Evolutionary conservation across 2,329 filamentous ascomycete species (phyloP), one percentile per base, ranked within the genome.

Genomic region (Apiospora hydei): DNA sequence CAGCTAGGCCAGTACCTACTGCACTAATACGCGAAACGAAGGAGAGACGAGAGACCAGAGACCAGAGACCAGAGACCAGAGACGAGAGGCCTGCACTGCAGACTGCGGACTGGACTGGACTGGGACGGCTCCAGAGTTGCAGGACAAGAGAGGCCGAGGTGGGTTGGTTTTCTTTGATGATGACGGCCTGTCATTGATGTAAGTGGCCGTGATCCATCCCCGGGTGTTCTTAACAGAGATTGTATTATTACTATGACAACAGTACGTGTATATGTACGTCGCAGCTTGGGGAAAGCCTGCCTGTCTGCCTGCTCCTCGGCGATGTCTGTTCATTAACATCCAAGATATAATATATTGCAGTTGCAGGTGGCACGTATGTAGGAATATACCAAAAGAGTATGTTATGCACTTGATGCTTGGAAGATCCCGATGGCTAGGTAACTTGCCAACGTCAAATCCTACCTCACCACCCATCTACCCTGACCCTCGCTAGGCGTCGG

Each of bases 111-210:
- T 38, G 34, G 34, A 38, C 34, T 4, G 34, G 34, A 38, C 34
- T 38, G 34, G 7, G 34, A 38, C 34, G 34, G 7, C 44, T 47
- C 44, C 44, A 47, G 44, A 47, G 18, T 47, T 47, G 44, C 44
- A 47, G 44, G 44, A 47, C 16, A 47, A 47, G 44, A 47, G 44
- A 47, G 44, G 44, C 44, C 44, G 44, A 47, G 44, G 44, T 47
- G 43, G 43, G 43, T 44, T 44, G 43, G 16, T 47, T 21, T 46
- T 16, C 7, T 47, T 47, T 18, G 44, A 18, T 8, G 26, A 57
- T 57, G 51, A 57, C 30, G 53, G 34, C 53, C 53, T 61, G 30
- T 21, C 53, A 61, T n/a, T n/a, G n/a, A n/a, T 57, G 26, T 57
- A 34, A 21, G 53, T 24, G 26, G 26, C 3, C 16, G 53, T 57